Conservation (phyloP, 192 early-diverging fungal genomes). For the Coemansia sp. region DNA sequence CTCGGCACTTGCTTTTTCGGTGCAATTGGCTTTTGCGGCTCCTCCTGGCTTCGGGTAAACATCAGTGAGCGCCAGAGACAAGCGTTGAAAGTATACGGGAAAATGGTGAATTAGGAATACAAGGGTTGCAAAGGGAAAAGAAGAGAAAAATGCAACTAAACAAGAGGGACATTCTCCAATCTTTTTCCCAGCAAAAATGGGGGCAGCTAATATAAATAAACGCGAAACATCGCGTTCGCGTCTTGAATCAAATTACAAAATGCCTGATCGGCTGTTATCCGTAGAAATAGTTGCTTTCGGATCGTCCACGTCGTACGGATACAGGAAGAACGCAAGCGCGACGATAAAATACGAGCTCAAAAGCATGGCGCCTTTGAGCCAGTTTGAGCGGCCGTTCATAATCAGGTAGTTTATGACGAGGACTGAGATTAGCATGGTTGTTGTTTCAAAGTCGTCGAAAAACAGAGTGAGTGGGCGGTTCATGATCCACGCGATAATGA, state of each 20-base stretch:
- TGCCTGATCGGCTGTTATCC: not conserved
- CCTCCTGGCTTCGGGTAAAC: conserved; percentile 24
- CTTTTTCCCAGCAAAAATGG: not conserved
- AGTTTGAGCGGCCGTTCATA: conserved; percentile 86
- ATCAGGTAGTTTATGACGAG: conserved; percentile 79
- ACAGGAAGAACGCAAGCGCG: conserved; percentile 76
- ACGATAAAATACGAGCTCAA: conserved; percentile 80
- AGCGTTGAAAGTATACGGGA: not conserved
- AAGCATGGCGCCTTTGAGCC: conserved; percentile 90
- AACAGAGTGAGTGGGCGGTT: conserved; percentile 69
- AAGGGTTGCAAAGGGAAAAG: not conserved
- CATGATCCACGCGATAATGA: conserved; percentile 81
- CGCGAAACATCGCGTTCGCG: not conserved
- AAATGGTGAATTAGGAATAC: not conserved
- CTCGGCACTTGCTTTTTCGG: not conserved
- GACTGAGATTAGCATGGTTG: conserved; percentile 81
- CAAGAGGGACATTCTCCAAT: not conserved
- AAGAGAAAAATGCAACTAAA: not conserved
- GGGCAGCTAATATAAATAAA: not conserved
- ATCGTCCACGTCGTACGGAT: conserved; percentile 53
- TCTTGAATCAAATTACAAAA: not conserved
- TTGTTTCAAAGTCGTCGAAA: conserved; percentile 84
- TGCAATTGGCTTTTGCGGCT: not conserved
- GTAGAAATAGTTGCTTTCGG: not conserved
- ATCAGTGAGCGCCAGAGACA: conserved; percentile 16